Conservation (phyloP, 169 alveolate genomes). For the Plasmodium fragile region DNA sequence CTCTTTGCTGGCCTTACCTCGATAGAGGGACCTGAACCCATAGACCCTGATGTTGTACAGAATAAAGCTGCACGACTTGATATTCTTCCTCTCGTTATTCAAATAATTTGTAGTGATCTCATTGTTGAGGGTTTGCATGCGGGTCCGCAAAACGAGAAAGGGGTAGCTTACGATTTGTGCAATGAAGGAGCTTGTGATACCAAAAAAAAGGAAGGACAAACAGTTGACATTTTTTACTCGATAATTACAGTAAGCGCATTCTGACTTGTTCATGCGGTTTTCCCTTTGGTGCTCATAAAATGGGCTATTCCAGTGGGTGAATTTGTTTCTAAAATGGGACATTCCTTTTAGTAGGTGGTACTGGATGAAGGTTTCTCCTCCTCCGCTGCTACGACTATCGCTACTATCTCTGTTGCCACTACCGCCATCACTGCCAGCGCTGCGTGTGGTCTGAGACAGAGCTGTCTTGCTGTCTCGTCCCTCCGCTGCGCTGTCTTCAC, state of each 20-base stretch:
- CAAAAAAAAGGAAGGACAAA: constrained; percentile 50
- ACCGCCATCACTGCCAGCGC: not conserved
- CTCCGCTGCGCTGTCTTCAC: not conserved
- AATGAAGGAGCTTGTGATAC: constrained; percentile 60
- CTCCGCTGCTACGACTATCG: not conserved
- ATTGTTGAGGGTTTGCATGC: constrained; percentile 69
- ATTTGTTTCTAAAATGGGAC: not conserved
- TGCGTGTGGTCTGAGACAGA: not conserved
- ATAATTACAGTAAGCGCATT: constrained; percentile 44
- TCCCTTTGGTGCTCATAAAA: constrained; percentile 1
- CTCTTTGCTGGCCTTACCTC: constrained; percentile 24
- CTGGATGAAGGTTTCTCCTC: not conserved
- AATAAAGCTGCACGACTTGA: constrained; percentile 66
- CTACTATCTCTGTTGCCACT: not conserved
- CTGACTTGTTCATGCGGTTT: constrained; percentile 14
- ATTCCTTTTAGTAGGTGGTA: not conserved
- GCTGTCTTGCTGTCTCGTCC: not conserved
- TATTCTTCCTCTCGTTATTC: constrained; percentile 43
- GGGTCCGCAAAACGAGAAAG: constrained; percentile 48
- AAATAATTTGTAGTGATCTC: constrained; percentile 61
- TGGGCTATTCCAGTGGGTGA: not conserved
- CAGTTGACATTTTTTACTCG: constrained; percentile 63
- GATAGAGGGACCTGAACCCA: constrained; percentile 45
- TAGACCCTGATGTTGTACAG: constrained; percentile 39
- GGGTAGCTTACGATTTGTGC: constrained; percentile 69